These are phyloP conservation scores for Camellia lanceoleosa DNA, from an alignment of 148 eudicot species.

Conservation along the genomic window DNA sequence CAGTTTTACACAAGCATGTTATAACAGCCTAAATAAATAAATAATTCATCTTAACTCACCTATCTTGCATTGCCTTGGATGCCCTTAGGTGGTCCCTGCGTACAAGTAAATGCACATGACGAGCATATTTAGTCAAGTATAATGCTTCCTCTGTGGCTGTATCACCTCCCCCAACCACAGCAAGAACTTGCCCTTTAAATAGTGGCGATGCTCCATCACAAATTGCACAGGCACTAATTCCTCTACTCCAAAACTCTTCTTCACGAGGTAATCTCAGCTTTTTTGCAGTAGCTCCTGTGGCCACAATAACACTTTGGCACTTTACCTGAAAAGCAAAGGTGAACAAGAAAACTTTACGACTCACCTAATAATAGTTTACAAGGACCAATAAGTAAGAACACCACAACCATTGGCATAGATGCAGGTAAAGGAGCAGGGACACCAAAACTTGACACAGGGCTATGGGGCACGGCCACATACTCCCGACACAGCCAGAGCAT, in stretches of 20 bases:
- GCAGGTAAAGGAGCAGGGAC: not conserved
- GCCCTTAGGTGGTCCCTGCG: constrained; percentile 83
- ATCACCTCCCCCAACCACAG: constrained; percentile 99
- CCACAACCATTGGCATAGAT: not conserved
- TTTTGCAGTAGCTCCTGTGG: constrained; percentile 95
- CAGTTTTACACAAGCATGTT: not conserved
- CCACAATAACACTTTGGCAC: constrained; percentile 75
- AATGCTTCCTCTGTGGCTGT: constrained; percentile 99
- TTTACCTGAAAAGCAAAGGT: constrained; percentile 60
- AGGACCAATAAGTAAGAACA: constrained; percentile 1
- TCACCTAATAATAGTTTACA: constrained; percentile 4
- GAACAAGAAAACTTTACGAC: constrained; percentile 8
- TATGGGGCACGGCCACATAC: not conserved
- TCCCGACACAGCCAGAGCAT: not conserved
- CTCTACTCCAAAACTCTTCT: constrained; percentile 98
- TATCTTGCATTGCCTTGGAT: constrained; percentile 99
- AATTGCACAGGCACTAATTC: constrained; percentile 98
- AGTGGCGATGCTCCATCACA: constrained; percentile 99
- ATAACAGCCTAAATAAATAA: not conserved
- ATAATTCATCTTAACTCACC: constrained; percentile 38
- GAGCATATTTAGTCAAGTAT: constrained; percentile 92
- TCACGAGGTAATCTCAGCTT: constrained; percentile 85
- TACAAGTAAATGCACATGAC: constrained; percentile 95
- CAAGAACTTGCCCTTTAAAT: constrained; percentile 96
- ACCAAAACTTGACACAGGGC: not conserved